phyloP scores from a whole-genome alignment of 331 rosid species.

The Rosa hybrid region DNA sequence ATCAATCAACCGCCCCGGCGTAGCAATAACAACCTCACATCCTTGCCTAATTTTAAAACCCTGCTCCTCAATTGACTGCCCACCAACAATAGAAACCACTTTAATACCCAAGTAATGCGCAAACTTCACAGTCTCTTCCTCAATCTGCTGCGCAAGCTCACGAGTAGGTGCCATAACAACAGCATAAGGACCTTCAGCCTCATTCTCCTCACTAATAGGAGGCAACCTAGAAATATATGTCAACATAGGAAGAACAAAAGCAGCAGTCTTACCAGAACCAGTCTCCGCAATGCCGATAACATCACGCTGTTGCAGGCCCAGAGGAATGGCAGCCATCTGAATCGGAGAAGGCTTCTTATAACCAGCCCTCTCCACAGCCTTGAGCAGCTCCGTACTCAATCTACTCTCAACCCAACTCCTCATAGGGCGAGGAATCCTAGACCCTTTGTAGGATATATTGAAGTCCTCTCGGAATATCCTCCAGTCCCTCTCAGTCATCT shows the following conservation, averaged over 20 bases:
- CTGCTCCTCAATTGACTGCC: not conserved
- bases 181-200: slow-evolving; percentile 56
- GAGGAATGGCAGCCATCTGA: not conserved
- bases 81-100: slow-evolving; percentile 3
- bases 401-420: not conserved
- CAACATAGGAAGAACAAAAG: not conserved
- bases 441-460: not conserved
- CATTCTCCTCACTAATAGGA: slow-evolving; percentile 66
- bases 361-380: not conserved
- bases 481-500: slow-evolving; percentile 8
- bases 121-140: not conserved
- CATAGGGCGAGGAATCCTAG: not conserved
- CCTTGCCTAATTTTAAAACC: slow-evolving; percentile 53
- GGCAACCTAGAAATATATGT: not conserved
- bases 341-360: not conserved
- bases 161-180: slow-evolving; percentile 71
- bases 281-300: slow-evolving; percentile 3
- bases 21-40: slow-evolving; percentile 76
- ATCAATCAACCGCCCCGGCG: slow-evolving; percentile 53
- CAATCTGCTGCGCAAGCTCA: slow-evolving; percentile 57
- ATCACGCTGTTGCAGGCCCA: not conserved
- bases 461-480: not conserved
- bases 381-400: not conserved
- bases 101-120: slow-evolving; percentile 3
- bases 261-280: slow-evolving; percentile 8